Conservation (phyloP, 2,329 filamentous ascomycete species). For the Scytalidium sp. region DNA sequence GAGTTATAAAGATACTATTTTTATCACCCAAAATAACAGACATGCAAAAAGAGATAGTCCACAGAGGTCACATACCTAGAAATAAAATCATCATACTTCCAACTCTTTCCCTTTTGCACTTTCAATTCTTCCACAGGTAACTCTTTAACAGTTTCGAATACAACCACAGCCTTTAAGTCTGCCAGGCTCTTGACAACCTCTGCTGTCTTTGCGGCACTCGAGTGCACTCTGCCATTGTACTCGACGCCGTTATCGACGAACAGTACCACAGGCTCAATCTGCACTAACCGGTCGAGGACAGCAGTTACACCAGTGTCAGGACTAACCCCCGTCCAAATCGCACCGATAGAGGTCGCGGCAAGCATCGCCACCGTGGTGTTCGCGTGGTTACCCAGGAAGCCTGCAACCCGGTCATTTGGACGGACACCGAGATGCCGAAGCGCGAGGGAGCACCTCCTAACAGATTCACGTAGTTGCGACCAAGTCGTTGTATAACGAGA, state of each 20-base stretch:
- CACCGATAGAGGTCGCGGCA: constrained; percentile 76
- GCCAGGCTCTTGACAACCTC: constrained; percentile 68
- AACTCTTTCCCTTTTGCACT: constrained; percentile 31
- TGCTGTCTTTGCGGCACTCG: constrained; percentile 73
- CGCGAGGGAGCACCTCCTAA: constrained; percentile 69
- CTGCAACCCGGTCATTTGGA: constrained; percentile 56
- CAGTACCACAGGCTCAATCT: constrained; percentile 80
- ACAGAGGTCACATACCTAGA: constrained; percentile 16
- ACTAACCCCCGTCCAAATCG: constrained; percentile 89
- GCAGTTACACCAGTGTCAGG: constrained; percentile 91
- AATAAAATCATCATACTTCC: constrained; percentile 42
- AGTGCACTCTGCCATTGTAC: constrained; percentile 89
- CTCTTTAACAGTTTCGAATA: constrained; percentile 64
- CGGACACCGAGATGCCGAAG: constrained; percentile 64
- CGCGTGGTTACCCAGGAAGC: constrained; percentile 85
- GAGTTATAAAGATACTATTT: too few species aligned
- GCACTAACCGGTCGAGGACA: constrained; percentile 80
- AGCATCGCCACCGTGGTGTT: constrained; percentile 88
- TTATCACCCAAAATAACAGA: too few species aligned
- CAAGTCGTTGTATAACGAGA: constrained; percentile 63
- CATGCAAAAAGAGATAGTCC: too few species aligned
- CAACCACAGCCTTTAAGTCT: constrained; percentile 63
- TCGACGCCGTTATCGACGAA: constrained; percentile 86
- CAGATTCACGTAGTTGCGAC: constrained; percentile 74
- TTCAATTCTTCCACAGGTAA: constrained; percentile 14